Percentiles rank a stretch among this genome's conserved stretches.
These are phyloP conservation scores for Citrus hindsii DNA, from an alignment of 345 rosid species.

Conservation along the genomic window DNA sequence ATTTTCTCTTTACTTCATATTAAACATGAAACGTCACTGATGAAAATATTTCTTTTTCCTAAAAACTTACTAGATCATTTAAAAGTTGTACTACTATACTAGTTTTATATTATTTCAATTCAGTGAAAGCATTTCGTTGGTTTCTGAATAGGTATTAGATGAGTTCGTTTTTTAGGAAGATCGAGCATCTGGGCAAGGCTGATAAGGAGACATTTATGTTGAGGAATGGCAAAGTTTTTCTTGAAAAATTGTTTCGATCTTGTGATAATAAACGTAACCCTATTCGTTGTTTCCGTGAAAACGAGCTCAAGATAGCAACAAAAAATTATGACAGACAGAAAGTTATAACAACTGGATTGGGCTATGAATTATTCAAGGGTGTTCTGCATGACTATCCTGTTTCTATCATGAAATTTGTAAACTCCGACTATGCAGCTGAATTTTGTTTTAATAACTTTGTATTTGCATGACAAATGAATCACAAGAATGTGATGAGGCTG, in stretches of 20 bases:
- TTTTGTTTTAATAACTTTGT: background rate
- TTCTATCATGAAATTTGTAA: background rate
- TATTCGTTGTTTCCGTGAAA: background rate
- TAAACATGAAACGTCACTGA: background rate
- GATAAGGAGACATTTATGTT: background rate
- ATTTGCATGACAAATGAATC: background rate
- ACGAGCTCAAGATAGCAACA: slow-evolving; percentile 8
- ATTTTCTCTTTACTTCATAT: too few species aligned
- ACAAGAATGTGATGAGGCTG: background rate
- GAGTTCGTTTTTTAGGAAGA: background rate
- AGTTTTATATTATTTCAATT: background rate
- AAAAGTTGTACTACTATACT: background rate
- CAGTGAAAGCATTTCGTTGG: background rate
- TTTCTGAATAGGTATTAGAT: background rate
- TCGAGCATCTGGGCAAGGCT: background rate
- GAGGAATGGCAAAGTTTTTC: background rate
- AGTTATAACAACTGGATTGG: background rate
- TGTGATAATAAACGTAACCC: background rate
- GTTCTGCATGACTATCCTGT: background rate
- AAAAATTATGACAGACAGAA: background rate
- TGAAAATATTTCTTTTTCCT: background rate
- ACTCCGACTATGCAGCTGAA: background rate
- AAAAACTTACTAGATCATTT: background rate
- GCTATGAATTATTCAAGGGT: slow-evolving; percentile 7
- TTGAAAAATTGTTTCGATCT: background rate